Percentiles rank a stretch among this genome's conserved stretches.
phyloP scores from a whole-genome alignment of 1,139 yeast species.

The Pichia sp. region DNA sequence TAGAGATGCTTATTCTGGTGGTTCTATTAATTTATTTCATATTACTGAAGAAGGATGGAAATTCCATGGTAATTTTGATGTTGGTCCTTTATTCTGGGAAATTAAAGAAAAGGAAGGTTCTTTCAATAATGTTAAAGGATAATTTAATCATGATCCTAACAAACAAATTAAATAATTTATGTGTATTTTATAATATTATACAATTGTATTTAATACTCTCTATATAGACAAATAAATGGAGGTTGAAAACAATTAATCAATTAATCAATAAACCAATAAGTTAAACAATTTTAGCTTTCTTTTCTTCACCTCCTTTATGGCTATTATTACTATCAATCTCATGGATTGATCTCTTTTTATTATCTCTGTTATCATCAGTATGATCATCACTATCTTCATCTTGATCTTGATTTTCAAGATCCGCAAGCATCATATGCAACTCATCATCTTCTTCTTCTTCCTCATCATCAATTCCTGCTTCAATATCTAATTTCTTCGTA shows the following conservation, averaged over 20 bases:
- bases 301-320: neutral
- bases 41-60: slow-evolving; percentile 93
- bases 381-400: slow-evolving; percentile 4
- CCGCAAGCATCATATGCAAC: slow-evolving; percentile 23
- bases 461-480: neutral
- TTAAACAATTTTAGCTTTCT: neutral
- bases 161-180: neutral
- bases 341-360: neutral
- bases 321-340: neutral
- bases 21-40: slow-evolving; percentile 87
- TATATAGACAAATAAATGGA: too few species aligned
- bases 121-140: slow-evolving; percentile 79
- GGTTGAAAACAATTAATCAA: too few species aligned
- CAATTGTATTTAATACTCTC: neutral
- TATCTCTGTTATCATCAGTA: neutral
- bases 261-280: too few species aligned
- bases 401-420: slow-evolving; percentile 19
- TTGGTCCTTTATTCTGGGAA: slow-evolving; percentile 89
- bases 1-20: slow-evolving; percentile 98
- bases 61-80: slow-evolving; percentile 92
- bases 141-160: slow-evolving; percentile 12
- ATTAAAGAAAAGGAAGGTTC: slow-evolving; percentile 83
- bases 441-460: slow-evolving; percentile 17
- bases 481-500: neutral
- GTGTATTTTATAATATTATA: neutral